These are phyloP conservation scores for Candida manassasensis DNA, from an alignment of 805 yeast genomes.

Conservation along the genomic window DNA sequence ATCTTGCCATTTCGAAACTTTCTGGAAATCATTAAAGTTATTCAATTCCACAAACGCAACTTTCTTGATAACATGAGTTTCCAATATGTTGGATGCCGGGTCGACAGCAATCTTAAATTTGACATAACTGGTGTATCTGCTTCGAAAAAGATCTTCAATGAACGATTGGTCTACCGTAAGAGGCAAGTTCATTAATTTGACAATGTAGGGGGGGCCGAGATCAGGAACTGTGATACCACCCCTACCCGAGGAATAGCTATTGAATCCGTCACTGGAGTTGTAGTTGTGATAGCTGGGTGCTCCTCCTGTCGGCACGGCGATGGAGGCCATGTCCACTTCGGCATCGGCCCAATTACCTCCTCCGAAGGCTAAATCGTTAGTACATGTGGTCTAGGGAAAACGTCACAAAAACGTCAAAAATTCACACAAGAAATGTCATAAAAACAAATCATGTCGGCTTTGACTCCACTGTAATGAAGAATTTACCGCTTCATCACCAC, in stretches of 20 bases:
- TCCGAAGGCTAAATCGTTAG: slow-evolving; percentile 30
- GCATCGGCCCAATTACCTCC: slow-evolving; percentile 47
- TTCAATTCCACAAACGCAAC: slow-evolving; percentile 61
- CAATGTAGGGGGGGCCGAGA: slow-evolving; percentile 57
- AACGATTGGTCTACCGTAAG: slow-evolving; percentile 46
- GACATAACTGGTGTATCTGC: slow-evolving; percentile 54
- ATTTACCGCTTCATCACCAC: too few species aligned
- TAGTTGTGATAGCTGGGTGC: slow-evolving; percentile 10
- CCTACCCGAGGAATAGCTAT: slow-evolving; percentile 4
- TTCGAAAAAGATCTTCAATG: slow-evolving; percentile 55
- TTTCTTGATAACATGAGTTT: slow-evolving; percentile 39
- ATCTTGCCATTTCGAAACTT: slow-evolving; percentile 61
- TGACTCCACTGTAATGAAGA: too few species aligned
- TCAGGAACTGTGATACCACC: slow-evolving; percentile 13
- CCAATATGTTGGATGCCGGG: slow-evolving; percentile 34
- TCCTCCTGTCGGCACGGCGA: slow-evolving; percentile 41
- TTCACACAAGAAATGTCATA: too few species aligned
- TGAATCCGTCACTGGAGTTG: slow-evolving; percentile 7
- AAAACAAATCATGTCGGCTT: too few species aligned
- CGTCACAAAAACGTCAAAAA: too few species aligned
- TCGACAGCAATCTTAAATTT: slow-evolving; percentile 63
- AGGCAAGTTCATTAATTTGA: slow-evolving; percentile 59
- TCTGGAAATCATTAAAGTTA: slow-evolving; percentile 48
- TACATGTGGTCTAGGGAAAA: neutral
- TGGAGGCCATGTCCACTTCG: slow-evolving; percentile 41